These are phyloP conservation scores for Fistulinella cinereoalba DNA, from an alignment of 1,284 basidiomycete species.

Conservation along the genomic window DNA sequence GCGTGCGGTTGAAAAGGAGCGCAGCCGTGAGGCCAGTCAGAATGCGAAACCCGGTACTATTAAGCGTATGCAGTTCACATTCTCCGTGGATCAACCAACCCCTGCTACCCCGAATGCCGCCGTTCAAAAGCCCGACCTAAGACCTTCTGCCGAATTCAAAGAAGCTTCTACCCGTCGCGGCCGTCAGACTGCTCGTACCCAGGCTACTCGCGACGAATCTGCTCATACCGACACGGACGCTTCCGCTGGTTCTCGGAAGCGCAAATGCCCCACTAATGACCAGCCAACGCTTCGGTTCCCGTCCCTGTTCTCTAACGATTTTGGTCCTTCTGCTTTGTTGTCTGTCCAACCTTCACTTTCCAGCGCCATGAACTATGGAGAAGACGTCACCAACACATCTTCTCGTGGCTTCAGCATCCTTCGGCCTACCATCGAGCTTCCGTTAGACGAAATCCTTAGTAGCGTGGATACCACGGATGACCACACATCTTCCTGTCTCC, in stretches of 20 bases:
- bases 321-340: conserved; percentile 73
- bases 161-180: conserved; percentile 43
- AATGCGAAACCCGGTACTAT: conserved; percentile 64
- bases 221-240: conserved; percentile 17
- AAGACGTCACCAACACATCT: conserved; percentile 51
- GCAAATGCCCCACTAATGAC: conserved; percentile 32
- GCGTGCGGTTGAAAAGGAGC: conserved; percentile 75
- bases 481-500: not conserved
- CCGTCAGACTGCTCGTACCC: conserved; percentile 37
- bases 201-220: conserved; percentile 33
- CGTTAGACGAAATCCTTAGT: conserved; percentile 68
- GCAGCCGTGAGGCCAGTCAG: conserved; percentile 66
- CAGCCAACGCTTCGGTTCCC: conserved; percentile 56
- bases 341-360: conserved; percentile 61
- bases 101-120: conserved; percentile 41
- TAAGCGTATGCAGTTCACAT: conserved; percentile 83
- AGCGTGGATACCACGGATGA: conserved; percentile 27
- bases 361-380: conserved; percentile 70
- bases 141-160: conserved; percentile 65
- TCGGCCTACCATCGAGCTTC: conserved; percentile 76
- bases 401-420: conserved; percentile 59
- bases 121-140: conserved; percentile 63
- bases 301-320: conserved; percentile 66
- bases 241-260: conserved; percentile 38
- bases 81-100: conserved; percentile 68